Evolutionary conservation across 768 basidiomycete species (phyloP).

Genomic region (Dioszegia aurantiaca): DNA sequence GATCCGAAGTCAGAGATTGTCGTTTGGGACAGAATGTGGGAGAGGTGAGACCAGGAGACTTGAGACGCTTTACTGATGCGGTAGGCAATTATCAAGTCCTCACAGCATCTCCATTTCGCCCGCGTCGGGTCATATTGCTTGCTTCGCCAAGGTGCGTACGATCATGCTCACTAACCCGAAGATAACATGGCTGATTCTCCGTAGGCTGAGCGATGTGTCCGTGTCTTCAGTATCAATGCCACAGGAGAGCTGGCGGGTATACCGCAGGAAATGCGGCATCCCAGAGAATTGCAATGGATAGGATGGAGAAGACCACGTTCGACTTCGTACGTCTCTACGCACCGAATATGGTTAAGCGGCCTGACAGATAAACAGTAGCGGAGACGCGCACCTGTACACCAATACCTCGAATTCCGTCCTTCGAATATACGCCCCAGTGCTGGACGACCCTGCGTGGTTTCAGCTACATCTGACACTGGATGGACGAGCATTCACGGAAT

Average conservation of each 20-base stretch:
- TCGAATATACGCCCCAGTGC: constrained; percentile 79
- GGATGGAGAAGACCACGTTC: constrained; percentile 37
- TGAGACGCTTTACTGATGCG: background rate
- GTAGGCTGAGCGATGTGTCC: constrained; percentile 24
- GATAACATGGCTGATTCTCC: background rate
- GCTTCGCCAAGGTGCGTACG: constrained; percentile 20
- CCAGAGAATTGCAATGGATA: constrained; percentile 38
- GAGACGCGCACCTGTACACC: constrained; percentile 62
- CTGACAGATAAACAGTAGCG: constrained; percentile 22
- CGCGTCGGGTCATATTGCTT: constrained; percentile 33
- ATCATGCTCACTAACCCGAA: background rate
- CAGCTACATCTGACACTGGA: constrained; percentile 81
- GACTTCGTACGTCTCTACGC: constrained; percentile 19
- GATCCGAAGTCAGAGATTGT: constrained; percentile 31
- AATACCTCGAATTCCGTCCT: constrained; percentile 77
- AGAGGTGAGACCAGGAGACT: constrained; percentile 20
- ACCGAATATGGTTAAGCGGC: background rate
- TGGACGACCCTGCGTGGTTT: constrained; percentile 77
- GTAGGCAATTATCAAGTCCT: constrained; percentile 26
- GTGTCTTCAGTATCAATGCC: constrained; percentile 29
- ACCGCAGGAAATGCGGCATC: constrained; percentile 42
- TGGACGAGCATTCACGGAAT: constrained; percentile 60
- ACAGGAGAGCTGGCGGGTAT: constrained; percentile 25
- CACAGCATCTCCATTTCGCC: constrained; percentile 22
- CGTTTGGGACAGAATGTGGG: constrained; percentile 47